Evolutionary conservation across 495 filamentous ascomycete genomes (phyloP), one percentile per base, ranked within the genome.

Genomic region (Talaromyces proteolyticus): DNA sequence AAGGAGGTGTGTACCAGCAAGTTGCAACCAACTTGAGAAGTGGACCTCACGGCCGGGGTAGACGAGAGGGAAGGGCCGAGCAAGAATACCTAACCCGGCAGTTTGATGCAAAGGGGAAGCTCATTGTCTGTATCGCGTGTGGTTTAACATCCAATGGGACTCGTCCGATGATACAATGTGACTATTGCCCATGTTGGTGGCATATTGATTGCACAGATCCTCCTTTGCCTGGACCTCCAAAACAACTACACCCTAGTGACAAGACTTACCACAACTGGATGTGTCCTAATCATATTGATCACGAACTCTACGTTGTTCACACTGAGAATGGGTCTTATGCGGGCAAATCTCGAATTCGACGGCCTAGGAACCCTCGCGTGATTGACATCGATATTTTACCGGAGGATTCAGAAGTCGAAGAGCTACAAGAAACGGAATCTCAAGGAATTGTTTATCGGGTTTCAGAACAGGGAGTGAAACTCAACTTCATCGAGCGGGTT

Each of bases 141-240:
- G 72, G 82, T 41, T 75, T 73, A 53, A 75, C 80, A 18, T 73
- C 79, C 23, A 57, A 75, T 12, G 74, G 75, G 46, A 69, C 68
- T 57, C 68, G 79, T 14, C 72, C 81, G 51, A 89, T 92, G 39
- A 81, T 94, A 50, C 78, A 83, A 5, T 96, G 91, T 67, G 88
- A 88, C 57, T 85, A 82, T 54, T 98, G 93, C 62, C 76, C 77
- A 2, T 72, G 86, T 19, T 76, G 77, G 26, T 98, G 90, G 82
- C 93, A 98, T 68, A 69, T 96, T 14, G 92, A 97, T 67, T 98
- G 93, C 66, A 69, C 93, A 14, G 81, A 91, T 61, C 88, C 89
- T 3, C 94, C 94, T 22, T 61, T 91, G 60, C 82, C 91, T 22
- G 77, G 82, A 43, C 87, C 88, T 12, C 91, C 92, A 4, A 67